These are phyloP conservation scores for Podila epigama DNA, from an alignment of 192 early-diverging fungal species.

Conservation along the genomic window DNA sequence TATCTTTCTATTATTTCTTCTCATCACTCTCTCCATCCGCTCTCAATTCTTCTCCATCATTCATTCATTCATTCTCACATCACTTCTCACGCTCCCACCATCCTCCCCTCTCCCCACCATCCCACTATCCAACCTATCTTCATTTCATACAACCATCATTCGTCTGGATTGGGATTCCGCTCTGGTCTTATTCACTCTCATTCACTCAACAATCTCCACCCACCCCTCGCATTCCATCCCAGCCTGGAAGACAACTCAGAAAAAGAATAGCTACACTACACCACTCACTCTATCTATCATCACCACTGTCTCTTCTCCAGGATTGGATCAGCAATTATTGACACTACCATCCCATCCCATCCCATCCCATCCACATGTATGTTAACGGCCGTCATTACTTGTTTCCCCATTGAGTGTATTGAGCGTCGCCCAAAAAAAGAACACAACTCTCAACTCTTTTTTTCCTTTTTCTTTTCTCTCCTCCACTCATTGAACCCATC, in stretches of 20 bases:
- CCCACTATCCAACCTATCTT: background rate
- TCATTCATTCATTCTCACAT: background rate
- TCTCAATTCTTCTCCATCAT: background rate
- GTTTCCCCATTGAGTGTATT: background rate
- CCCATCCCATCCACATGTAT: no score
- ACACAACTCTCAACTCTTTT: background rate
- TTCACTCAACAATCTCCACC: no score
- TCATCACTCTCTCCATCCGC: background rate
- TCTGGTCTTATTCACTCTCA: background rate
- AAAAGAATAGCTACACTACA: background rate
- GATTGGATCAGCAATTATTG: background rate
- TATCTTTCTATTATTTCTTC: constrained; percentile 3
- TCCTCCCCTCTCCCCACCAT: background rate
- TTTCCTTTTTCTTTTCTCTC: background rate
- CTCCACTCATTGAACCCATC: background rate
- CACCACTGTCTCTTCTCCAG: background rate
- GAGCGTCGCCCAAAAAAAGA: no score
- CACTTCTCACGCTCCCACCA: background rate
- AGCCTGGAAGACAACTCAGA: background rate
- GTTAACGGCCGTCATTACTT: no score
- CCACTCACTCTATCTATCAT: background rate
- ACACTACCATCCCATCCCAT: background rate
- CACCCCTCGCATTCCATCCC: background rate
- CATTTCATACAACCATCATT: background rate
- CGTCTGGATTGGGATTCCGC: background rate